Evolutionary conservation across 495 filamentous ascomycete genomes (phyloP).

Genomic region (Aspergillus coremiiformis): DNA sequence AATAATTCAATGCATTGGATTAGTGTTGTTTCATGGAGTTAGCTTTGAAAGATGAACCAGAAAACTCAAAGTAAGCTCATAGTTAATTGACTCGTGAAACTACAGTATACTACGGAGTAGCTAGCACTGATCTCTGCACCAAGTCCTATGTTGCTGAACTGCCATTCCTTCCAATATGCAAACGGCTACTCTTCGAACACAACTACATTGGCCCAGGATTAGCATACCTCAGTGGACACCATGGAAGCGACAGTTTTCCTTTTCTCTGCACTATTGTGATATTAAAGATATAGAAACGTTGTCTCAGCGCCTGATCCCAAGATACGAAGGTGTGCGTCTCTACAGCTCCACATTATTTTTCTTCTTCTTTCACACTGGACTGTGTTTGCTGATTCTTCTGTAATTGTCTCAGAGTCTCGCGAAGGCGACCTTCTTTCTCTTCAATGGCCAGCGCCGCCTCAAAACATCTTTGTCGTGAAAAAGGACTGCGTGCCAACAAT

Average conservation of each 20-base stretch:
- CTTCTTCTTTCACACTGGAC: not conserved
- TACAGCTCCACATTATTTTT: not conserved
- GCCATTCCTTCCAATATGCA: constrained; percentile 11
- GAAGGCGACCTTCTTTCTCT: constrained; percentile 65
- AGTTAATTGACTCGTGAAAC: not conserved
- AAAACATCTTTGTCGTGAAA: constrained; percentile 84
- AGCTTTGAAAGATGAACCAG: not conserved
- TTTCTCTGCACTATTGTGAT: constrained; percentile 27
- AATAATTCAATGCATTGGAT: not conserved
- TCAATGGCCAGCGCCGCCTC: constrained; percentile 80
- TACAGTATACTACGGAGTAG: not conserved
- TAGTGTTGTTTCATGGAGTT: not conserved
- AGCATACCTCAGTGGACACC: not conserved
- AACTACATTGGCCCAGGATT: not conserved
- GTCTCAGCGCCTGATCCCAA: constrained; percentile 36
- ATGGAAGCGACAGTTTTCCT: constrained; percentile 32
- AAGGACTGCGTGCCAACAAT: constrained; percentile 70
- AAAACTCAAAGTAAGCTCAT: not conserved
- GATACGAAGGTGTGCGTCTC: constrained; percentile 44
- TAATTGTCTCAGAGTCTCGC: constrained; percentile 40
- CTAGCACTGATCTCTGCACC: not conserved
- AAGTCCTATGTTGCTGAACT: constrained; percentile 9
- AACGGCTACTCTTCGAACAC: constrained; percentile 6
- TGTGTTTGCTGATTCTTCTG: not conserved
- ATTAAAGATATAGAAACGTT: constrained; percentile 39